These are phyloP conservation scores for Coemansia sp. DNA, from an alignment of 192 early-diverging fungal species.

Conservation along the genomic window DNA sequence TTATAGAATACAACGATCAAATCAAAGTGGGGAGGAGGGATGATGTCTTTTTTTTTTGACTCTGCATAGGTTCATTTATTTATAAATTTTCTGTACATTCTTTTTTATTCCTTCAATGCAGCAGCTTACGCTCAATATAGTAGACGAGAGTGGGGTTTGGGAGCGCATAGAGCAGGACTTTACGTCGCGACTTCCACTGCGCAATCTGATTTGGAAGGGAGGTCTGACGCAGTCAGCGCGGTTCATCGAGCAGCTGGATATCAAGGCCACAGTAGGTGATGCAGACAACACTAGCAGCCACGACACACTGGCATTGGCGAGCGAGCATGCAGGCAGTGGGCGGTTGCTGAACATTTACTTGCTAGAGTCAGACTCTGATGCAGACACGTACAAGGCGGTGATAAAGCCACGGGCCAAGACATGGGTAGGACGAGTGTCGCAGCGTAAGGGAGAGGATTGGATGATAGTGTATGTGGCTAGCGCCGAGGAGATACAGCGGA, in stretches of 20 bases:
- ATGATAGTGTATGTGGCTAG: slow-evolving; percentile 78
- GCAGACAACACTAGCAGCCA: slow-evolving; percentile 27
- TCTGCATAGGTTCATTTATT: neutral
- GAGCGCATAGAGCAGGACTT: slow-evolving; percentile 68
- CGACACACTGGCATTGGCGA: slow-evolving; percentile 30
- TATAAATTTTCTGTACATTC: slow-evolving; percentile 12
- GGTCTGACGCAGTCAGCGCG: slow-evolving; percentile 66
- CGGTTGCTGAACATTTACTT: slow-evolving; percentile 42
- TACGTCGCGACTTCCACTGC: slow-evolving; percentile 71
- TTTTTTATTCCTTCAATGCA: slow-evolving; percentile 19
- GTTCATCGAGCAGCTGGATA: slow-evolving; percentile 65
- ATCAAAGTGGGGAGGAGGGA: neutral
- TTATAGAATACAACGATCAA: neutral
- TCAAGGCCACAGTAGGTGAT: slow-evolving; percentile 57
- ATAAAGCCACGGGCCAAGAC: slow-evolving; percentile 43
- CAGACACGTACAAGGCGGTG: slow-evolving; percentile 49
- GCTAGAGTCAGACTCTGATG: slow-evolving; percentile 33
- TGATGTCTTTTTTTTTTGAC: neutral
- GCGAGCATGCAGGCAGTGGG: neutral
- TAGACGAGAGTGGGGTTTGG: slow-evolving; percentile 59
- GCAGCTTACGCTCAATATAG: slow-evolving; percentile 25
- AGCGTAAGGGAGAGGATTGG: slow-evolving; percentile 75
- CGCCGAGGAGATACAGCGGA: slow-evolving; percentile 58
- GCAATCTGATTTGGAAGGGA: slow-evolving; percentile 80
- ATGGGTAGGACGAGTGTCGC: slow-evolving; percentile 34